Percentiles rank a stretch among this genome's conserved stretches.
Conservation (phyloP, 352 stramenopile species). For the Globisporangium ultimum region DNA sequence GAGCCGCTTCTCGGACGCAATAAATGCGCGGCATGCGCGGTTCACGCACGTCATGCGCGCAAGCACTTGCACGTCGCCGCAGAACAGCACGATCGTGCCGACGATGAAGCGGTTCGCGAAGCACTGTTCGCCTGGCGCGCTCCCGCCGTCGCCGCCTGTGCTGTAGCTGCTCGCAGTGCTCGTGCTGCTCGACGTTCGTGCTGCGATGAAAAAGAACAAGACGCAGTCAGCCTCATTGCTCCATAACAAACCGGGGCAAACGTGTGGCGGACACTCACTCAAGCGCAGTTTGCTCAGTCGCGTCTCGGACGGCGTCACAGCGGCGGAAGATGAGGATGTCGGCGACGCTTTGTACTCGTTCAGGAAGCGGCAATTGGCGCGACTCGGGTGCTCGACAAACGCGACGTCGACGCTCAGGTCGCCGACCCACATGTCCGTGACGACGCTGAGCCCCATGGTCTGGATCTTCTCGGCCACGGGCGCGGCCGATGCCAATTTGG, state of each 20-base stretch:
- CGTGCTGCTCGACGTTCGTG: slow-evolving; percentile 16
- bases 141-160: neutral
- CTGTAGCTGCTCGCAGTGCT: slow-evolving; percentile 13
- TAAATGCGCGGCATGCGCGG: slow-evolving; percentile 49
- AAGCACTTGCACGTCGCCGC: slow-evolving; percentile 48
- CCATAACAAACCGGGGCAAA: too few species aligned
- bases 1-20: slow-evolving; percentile 55
- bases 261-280: slow-evolving; percentile 20
- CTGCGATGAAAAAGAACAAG: slow-evolving; percentile 1
- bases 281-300: slow-evolving; percentile 35
- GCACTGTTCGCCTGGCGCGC: slow-evolving; percentile 34
- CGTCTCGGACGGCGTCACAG: slow-evolving; percentile 19
- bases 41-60: slow-evolving; percentile 53
- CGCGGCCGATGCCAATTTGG: slow-evolving; percentile 59
- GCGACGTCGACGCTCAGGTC: slow-evolving; percentile 56
- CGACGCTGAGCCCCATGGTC: slow-evolving; percentile 64
- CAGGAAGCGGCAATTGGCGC: slow-evolving; percentile 51
- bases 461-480: slow-evolving; percentile 76
- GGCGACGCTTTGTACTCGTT: slow-evolving; percentile 43
- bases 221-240: neutral
- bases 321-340: neutral
- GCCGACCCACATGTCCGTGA: slow-evolving; percentile 62
- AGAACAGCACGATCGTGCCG: slow-evolving; percentile 73
- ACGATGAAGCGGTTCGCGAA: slow-evolving; percentile 63
- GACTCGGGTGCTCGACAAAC: slow-evolving; percentile 40